These are phyloP conservation scores for Hanseniaspora clermontiae DNA, from an alignment of 805 yeast species.

Conservation along the genomic window DNA sequence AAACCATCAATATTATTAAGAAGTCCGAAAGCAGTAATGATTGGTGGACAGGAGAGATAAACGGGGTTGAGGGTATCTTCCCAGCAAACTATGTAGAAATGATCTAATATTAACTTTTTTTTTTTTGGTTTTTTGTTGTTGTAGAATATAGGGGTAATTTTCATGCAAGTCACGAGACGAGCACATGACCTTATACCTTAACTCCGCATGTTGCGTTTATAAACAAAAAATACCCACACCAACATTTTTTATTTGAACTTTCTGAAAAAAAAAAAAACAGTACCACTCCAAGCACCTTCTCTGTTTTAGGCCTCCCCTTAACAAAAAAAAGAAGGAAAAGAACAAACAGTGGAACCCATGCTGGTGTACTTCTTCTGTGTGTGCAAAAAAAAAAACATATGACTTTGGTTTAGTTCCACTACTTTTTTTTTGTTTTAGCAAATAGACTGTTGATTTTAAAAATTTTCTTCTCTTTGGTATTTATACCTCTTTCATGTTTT, in stretches of 20 bases:
- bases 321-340: too few species aligned
- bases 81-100: slow-evolving; percentile 95
- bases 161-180: too few species aligned
- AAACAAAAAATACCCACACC: too few species aligned
- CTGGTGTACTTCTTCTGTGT: neutral
- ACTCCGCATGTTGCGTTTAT: neutral
- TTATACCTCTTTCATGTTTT: neutral
- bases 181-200: neutral
- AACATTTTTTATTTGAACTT: too few species aligned
- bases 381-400: neutral
- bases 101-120: neutral
- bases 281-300: too few species aligned
- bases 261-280: too few species aligned
- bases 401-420: neutral
- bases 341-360: too few species aligned
- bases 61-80: slow-evolving; percentile 80
- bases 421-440: neutral
- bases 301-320: too few species aligned
- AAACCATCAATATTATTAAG: slow-evolving; percentile 72
- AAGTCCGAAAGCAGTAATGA: slow-evolving; percentile 83
- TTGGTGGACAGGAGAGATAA: slow-evolving; percentile 96
- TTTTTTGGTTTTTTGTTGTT: too few species aligned
- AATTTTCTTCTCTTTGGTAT: too few species aligned
- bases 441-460: too few species aligned
- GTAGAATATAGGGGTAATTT: too few species aligned